Conservation (phyloP, 2,329 filamentous ascomycete genomes). For the Lachnellula subtilissima region DNA sequence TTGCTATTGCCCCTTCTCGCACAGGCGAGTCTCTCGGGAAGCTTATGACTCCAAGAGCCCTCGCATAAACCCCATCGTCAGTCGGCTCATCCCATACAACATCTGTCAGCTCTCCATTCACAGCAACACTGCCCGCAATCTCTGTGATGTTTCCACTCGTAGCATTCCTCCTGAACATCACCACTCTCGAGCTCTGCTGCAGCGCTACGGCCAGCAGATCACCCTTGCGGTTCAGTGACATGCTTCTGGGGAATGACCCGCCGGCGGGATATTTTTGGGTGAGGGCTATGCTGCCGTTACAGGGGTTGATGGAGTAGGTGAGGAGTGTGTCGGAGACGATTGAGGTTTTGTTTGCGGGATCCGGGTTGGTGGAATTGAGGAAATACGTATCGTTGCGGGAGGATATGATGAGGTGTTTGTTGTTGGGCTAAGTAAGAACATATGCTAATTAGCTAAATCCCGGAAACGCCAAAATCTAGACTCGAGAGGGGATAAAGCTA, state of each 20-base stretch:
- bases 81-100: no score
- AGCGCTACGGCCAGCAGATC: not conserved
- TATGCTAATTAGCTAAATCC: no score
- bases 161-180: not conserved
- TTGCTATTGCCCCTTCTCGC: no score
- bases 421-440: not conserved
- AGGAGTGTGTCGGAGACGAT: not conserved
- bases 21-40: no score
- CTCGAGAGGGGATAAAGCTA: no score
- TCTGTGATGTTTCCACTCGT: not conserved
- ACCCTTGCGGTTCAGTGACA: not conserved
- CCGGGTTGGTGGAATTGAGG: not conserved
- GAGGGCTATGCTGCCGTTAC: not conserved
- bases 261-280: not conserved
- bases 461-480: no score
- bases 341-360: not conserved
- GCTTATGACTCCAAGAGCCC: no score
- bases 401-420: not conserved
- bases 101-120: conserved; percentile 1
- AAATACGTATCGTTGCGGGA: not conserved
- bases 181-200: not conserved
- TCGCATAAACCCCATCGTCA: no score
- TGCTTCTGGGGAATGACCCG: not conserved
- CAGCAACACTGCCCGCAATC: conserved; percentile 29
- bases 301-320: not conserved